A percentile compares a stretch with the other conserved stretches of the same genome.
Evolutionary conservation across 495 filamentous ascomycete genomes (phyloP).

Genomic region (Annulohypoxylon nitens): DNA sequence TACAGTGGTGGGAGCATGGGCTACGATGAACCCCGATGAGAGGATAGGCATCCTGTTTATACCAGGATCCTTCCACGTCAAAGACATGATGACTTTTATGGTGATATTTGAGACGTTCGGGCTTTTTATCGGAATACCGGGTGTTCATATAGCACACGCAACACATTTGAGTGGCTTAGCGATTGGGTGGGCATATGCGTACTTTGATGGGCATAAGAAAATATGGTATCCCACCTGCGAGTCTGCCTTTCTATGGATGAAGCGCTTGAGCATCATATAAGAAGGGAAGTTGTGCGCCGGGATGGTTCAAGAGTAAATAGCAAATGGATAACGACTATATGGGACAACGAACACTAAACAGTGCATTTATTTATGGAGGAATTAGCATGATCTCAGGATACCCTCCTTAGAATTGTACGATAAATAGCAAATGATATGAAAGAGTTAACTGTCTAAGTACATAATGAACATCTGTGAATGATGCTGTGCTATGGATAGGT

Average conservation of each 20-base stretch:
- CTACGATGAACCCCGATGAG: constrained; percentile 30
- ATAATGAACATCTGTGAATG: too few relatives aligned
- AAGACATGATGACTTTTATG: constrained; percentile 20
- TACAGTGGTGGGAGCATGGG: constrained; percentile 44
- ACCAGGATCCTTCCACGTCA: constrained; percentile 23
- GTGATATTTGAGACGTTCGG: constrained; percentile 44
- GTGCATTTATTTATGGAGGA: neutral
- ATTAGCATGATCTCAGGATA: neutral
- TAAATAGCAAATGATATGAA: neutral
- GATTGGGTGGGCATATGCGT: constrained; percentile 43
- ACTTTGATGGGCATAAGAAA: constrained; percentile 33
- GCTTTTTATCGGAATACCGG: constrained; percentile 44
- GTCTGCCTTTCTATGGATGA: constrained; percentile 38
- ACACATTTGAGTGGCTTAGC: constrained; percentile 46
- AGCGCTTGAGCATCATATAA: constrained; percentile 22
- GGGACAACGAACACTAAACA: neutral
- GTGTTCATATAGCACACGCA: constrained; percentile 25
- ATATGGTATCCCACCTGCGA: constrained; percentile 46
- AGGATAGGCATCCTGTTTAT: constrained; percentile 39
- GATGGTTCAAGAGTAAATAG: neutral
- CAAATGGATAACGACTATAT: neutral
- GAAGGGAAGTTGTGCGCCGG: neutral
- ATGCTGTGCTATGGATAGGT: neutral
- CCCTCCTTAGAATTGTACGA: neutral
- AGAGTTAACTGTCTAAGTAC: neutral